Evolutionary conservation across 1,139 yeast genomes (phyloP).

Genomic region (Arxiozyma bovina): DNA sequence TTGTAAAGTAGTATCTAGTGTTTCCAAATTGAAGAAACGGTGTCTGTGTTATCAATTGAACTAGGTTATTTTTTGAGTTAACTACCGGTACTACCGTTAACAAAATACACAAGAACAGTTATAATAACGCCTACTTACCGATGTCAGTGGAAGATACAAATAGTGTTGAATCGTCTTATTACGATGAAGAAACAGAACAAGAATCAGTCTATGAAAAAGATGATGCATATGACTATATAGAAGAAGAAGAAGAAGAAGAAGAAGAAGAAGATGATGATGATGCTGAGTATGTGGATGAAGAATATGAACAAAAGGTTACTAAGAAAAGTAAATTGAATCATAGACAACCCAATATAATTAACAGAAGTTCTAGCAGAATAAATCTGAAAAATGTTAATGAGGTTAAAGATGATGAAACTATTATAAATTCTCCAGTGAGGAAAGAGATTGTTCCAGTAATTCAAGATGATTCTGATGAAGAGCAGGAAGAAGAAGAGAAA

Average conservation of each 20-base stretch:
- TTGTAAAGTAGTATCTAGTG: too few species aligned
- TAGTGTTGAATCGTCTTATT: not conserved
- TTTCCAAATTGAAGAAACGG: too few species aligned
- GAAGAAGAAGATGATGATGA: constrained; percentile 13
- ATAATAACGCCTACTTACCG: not conserved
- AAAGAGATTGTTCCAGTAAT: constrained; percentile 7
- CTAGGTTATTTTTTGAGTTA: too few species aligned
- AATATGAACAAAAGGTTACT: constrained; percentile 12
- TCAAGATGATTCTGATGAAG: constrained; percentile 8
- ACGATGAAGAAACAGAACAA: constrained; percentile 9
- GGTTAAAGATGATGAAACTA: constrained; percentile 9
- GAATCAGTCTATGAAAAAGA: constrained; percentile 9
- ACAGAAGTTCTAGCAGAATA: not conserved
- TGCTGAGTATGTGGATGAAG: constrained; percentile 21
- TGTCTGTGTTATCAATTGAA: too few species aligned
- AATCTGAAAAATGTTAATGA: constrained; percentile 4
- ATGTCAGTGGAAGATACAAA: not conserved
- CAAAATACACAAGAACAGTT: too few species aligned
- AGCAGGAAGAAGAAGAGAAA: constrained; percentile 6
- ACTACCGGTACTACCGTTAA: too few species aligned
- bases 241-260: constrained; percentile 2
- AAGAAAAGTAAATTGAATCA: constrained; percentile 1
- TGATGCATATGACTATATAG: constrained; percentile 2
- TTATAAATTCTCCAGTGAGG: constrained; percentile 7
- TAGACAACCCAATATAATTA: not conserved